Base-by-base conservation (phyloP, 2,329 filamentous ascomycete species). In the Aspergillus pseudoglaucus region DNA sequence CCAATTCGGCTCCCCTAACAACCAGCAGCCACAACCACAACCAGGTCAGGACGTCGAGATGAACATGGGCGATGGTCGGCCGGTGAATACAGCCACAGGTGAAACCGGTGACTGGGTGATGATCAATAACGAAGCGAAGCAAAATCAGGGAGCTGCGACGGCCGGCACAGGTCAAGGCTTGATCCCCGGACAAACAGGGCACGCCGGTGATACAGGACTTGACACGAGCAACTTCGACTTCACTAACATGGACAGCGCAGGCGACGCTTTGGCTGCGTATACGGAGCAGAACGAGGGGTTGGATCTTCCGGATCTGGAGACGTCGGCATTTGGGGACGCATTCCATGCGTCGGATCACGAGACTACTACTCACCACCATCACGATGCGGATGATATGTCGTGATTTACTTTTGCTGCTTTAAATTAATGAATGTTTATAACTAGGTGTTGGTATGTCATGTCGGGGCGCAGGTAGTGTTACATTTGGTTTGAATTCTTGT, bases 281-380 rank as follows among this genome's bases (percentile, higher is more conserved):
- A 82, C 80, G 38, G 78, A 79, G 14, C 78, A 80, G 12, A 75
- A 79, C 44, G 75, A 75, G 47, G 69, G 69, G 3, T 65, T 75
- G 3, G 75, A 76, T 54, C 63, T 77, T 38, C 80, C 78, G 7
- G 85, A 84, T 53, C 79, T 89, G 73, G 85, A 88, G 42, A 85
- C 90, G 60, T 88, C 84, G 32, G 88, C 87, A 1, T 93, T 93
- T 70, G 88, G 87, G 2, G 87, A 93, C 58, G 88, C 88, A 0
- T 88, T 91, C 68, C 86, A 90, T 53, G 74, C 73, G 14, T 75
- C 75, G 42, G 74, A 78, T 52, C 69, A 71, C 49, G 68, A 73
- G 47, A 60, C 66, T 51, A 20, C n/a, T n/a, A 64, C 58, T n/a
- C 64, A 71, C 50, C 60, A 68, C 48, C 67, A 62, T 37, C 67